Evolutionary conservation across 208 protist species (phyloP).

Genomic region (Crithidia bombi): DNA sequence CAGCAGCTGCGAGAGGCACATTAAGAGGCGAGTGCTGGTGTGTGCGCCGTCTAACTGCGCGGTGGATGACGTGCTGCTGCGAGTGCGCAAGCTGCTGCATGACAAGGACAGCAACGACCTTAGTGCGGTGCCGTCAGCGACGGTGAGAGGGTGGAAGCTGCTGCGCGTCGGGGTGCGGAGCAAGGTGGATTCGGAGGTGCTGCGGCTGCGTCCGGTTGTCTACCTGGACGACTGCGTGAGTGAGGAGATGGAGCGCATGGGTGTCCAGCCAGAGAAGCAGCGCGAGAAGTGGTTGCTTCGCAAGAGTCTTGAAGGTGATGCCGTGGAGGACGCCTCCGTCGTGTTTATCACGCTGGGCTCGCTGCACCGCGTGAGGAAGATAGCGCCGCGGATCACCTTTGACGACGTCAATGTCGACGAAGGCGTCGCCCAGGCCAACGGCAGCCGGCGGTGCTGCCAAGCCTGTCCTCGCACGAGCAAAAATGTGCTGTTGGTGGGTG

Average conservation of each 20-base stretch:
- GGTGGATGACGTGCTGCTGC: conserved; percentile 83
- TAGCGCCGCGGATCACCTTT: conserved; percentile 47
- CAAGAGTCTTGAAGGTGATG: neutral
- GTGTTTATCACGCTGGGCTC: conserved; percentile 86
- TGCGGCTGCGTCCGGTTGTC: no score
- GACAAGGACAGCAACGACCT: neutral
- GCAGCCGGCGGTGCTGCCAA: conserved; percentile 83
- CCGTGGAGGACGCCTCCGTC: conserved; percentile 44
- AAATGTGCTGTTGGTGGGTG: conserved; percentile 87
- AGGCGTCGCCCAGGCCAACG: conserved; percentile 91
- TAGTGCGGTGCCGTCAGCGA: neutral
- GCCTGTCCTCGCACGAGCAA: conserved; percentile 56
- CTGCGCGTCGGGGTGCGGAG: no score
- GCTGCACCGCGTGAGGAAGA: conserved; percentile 55
- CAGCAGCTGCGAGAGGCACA: no score
- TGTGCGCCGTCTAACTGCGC: conserved; percentile 90
- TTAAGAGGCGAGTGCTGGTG: conserved; percentile 78
- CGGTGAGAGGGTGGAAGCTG: neutral
- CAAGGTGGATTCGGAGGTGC: no score
- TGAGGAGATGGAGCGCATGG: no score
- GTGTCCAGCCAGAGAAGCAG: no score
- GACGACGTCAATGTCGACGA: conserved; percentile 92
- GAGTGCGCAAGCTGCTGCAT: conserved; percentile 22
- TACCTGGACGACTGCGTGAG: no score
- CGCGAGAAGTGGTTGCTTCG: neutral